These are phyloP conservation scores for Arabidopsis lyrata DNA, from an alignment of 441 rosid genomes.

Conservation along the genomic window DNA sequence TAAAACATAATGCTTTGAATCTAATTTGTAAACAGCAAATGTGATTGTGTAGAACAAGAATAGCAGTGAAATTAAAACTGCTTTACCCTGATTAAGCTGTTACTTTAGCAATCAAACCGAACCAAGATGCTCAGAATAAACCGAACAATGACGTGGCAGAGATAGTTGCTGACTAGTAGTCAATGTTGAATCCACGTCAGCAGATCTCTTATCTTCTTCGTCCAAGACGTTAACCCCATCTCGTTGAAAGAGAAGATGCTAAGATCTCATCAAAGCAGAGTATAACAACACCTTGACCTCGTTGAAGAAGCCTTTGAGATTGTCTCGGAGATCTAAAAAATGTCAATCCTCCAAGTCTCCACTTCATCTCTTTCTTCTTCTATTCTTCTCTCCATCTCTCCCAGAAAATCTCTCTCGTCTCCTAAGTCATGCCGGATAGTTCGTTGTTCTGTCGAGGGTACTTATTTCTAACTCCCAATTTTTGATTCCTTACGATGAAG, in stretches of 20 bases:
- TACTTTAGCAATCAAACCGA: not conserved
- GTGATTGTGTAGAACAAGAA: not conserved
- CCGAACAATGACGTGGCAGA: constrained; percentile 33
- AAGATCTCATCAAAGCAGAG: constrained; percentile 35
- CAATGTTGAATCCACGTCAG: constrained; percentile 37
- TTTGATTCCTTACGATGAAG: not conserved
- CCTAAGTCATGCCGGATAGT: constrained; percentile 52
- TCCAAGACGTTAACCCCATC: constrained; percentile 38
- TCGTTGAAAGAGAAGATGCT: constrained; percentile 40
- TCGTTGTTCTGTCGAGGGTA: constrained; percentile 73
- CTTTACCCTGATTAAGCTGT: too few species aligned
- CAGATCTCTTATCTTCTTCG: constrained; percentile 41
- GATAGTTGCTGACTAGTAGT: constrained; percentile 22
- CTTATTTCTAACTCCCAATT: not conserved
- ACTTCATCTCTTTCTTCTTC: constrained; percentile 53
- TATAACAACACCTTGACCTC: not conserved
- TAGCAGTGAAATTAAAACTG: not conserved
- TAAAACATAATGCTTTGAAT: constrained; percentile 15
- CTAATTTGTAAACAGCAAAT: not conserved
- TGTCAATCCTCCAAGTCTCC: constrained; percentile 56
- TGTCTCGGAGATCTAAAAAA: constrained; percentile 29
- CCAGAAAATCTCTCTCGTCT: constrained; percentile 43
- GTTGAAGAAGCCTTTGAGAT: constrained; percentile 7
- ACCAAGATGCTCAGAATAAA: not conserved
- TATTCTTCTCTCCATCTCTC: constrained; percentile 50